These are phyloP conservation scores for Candida ipomoeae DNA, from an alignment of 805 yeast species.

Conservation along the genomic window DNA sequence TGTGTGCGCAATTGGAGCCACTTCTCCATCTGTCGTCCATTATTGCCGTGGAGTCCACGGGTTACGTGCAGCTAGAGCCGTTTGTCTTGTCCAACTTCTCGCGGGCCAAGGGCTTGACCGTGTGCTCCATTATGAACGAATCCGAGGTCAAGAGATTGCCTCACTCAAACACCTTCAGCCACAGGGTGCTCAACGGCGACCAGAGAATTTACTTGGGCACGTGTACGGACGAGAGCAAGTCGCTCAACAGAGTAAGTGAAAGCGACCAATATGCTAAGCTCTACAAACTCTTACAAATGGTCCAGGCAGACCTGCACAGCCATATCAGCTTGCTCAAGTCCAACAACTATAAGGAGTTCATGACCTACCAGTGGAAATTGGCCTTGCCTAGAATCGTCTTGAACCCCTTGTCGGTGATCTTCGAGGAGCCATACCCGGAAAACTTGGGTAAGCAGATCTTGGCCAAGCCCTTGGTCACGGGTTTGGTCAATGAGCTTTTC, in stretches of 20 bases:
- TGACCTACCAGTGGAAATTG: slow-evolving; percentile 79
- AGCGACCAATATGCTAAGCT: slow-evolving; percentile 14
- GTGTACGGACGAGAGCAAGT: slow-evolving; percentile 16
- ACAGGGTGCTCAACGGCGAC: slow-evolving; percentile 31
- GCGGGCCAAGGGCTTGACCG: slow-evolving; percentile 27
- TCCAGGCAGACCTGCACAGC: slow-evolving; percentile 32
- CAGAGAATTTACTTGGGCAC: slow-evolving; percentile 43
- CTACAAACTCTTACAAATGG: slow-evolving; percentile 30
- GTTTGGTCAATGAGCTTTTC: slow-evolving; percentile 69
- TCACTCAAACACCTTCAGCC: slow-evolving; percentile 22
- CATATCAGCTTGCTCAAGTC: slow-evolving; percentile 47
- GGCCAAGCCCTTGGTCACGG: slow-evolving; percentile 81
- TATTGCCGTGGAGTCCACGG: slow-evolving; percentile 63
- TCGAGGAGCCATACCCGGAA: slow-evolving; percentile 66
- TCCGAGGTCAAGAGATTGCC: slow-evolving; percentile 46
- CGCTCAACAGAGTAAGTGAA: slow-evolving; percentile 9
- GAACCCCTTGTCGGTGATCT: slow-evolving; percentile 68
- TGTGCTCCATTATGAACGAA: slow-evolving; percentile 60
- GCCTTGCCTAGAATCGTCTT: slow-evolving; percentile 76
- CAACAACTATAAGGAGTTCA: slow-evolving; percentile 51
- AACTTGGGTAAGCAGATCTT: slow-evolving; percentile 61
- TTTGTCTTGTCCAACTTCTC: slow-evolving; percentile 48
- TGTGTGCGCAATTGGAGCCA: slow-evolving; percentile 23
- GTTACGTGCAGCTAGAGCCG: slow-evolving; percentile 69
- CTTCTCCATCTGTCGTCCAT: slow-evolving; percentile 39